A percentile compares a stretch with the other conserved stretches of the same genome.
phyloP scores from a whole-genome alignment of 176 grass and related monocot species.

The Carex pumila region DNA sequence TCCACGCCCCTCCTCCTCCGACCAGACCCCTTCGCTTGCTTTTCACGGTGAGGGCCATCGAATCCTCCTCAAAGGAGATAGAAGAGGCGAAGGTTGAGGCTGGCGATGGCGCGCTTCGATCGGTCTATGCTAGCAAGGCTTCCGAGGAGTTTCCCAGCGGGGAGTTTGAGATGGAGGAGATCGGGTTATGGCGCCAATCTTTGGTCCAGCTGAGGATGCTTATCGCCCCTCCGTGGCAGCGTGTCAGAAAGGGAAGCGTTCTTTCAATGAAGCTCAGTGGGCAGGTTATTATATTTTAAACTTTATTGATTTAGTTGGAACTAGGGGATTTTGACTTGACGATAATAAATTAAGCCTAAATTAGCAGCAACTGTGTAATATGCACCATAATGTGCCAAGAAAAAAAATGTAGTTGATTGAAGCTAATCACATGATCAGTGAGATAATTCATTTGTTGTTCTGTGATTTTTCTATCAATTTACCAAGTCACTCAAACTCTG shows the following conservation, averaged over 20 bases:
- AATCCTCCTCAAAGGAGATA: constrained; percentile 37
- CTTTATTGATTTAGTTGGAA: neutral
- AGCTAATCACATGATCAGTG: neutral
- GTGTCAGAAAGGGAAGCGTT: constrained; percentile 72
- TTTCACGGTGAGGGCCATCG: constrained; percentile 30
- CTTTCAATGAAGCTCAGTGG: constrained; percentile 79
- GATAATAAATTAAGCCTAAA: neutral
- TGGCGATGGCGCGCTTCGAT: constrained; percentile 16
- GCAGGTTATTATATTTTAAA: neutral
- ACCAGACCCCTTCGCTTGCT: constrained; percentile 28
- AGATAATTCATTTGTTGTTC: neutral
- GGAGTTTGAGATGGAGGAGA: constrained; percentile 65
- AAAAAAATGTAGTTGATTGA: neutral
- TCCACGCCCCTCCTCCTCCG: constrained; percentile 10
- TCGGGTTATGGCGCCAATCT: constrained; percentile 39
- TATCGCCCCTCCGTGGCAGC: constrained; percentile 66
- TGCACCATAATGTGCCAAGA: neutral
- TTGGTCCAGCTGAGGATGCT: constrained; percentile 33
- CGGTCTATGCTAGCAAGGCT: constrained; percentile 24
- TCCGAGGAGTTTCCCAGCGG: constrained; percentile 42
- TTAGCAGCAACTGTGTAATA: neutral
- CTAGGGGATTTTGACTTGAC: neutral
- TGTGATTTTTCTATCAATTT: neutral
- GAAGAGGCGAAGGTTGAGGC: constrained; percentile 35
- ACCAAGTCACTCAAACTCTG: neutral